phyloP scores from a whole-genome alignment of 2,329 filamentous ascomycete genomes.

The Rhynchosporium graminicola region DNA sequence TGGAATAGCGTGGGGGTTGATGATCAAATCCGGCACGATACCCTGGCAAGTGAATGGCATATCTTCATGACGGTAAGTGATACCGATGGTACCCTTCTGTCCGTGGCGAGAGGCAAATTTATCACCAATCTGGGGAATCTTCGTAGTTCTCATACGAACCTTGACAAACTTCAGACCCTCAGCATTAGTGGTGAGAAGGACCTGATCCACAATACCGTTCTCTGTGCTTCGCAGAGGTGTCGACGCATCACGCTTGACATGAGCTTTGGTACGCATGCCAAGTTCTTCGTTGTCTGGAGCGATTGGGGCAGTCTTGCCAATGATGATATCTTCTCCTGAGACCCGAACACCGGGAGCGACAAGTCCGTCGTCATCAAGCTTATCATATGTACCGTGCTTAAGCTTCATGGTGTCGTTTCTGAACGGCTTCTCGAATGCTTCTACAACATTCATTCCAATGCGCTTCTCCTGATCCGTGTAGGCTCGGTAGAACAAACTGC shows the following conservation, averaged over 20 bases:
- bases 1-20: constrained; percentile 98
- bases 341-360: constrained; percentile 92
- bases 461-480: constrained; percentile 98
- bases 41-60: constrained; percentile 97
- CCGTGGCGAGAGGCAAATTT: constrained; percentile 99
- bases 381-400: constrained; percentile 95
- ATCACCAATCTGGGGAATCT: constrained; percentile 97
- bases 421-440: constrained; percentile 94
- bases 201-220: constrained; percentile 93
- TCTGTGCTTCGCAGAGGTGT: constrained; percentile 94
- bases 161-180: constrained; percentile 97
- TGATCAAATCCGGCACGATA: constrained; percentile 91
- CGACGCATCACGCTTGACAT: constrained; percentile 93
- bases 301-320: constrained; percentile 96
- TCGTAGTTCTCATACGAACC: constrained; percentile 94
- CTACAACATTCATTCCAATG: constrained; percentile 88
- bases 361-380: constrained; percentile 94
- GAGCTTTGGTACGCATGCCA: constrained; percentile 84
- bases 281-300: constrained; percentile 90
- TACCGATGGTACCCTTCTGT: constrained; percentile 98
- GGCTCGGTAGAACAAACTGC: constrained; percentile 95
- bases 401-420: constrained; percentile 84
- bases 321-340: constrained; percentile 97
- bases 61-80: constrained; percentile 95
- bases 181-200: constrained; percentile 90